Conservation (phyloP, 1,139 yeast species). For the Pneumocystis wakefieldiae region DNA sequence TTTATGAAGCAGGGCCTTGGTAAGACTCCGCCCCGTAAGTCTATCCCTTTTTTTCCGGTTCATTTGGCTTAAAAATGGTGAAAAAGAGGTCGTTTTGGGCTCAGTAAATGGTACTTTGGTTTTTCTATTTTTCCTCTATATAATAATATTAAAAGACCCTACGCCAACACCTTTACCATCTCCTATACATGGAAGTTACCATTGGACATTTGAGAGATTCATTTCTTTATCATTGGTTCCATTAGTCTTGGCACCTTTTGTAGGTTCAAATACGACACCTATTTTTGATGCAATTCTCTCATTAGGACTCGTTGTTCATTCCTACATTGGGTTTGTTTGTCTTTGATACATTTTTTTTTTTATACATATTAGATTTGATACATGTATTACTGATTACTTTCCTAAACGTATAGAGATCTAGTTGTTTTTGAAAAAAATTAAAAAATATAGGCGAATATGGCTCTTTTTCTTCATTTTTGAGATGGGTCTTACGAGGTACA, state of each 20-base stretch:
- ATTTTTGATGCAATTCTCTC: constrained; percentile 55
- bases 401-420: constrained; percentile 44
- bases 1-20: neutral
- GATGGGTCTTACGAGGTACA: constrained; percentile 52
- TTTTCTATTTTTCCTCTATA: neutral
- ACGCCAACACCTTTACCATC: neutral
- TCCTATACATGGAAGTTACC: constrained; percentile 60
- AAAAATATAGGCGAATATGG: constrained; percentile 36
- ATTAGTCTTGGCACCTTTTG: constrained; percentile 53
- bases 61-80: neutral
- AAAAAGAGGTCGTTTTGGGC: neutral
- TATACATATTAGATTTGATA: constrained; percentile 31
- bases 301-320: constrained; percentile 51
- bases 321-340: constrained; percentile 42
- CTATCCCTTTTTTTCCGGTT: neutral
- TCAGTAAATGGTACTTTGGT: neutral
- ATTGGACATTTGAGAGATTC: constrained; percentile 73
- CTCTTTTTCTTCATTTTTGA: constrained; percentile 46
- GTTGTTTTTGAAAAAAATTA: neutral
- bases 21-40: neutral
- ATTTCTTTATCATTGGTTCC: constrained; percentile 63
- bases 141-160: neutral
- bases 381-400: constrained; percentile 80
- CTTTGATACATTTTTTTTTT: neutral
- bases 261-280: constrained; percentile 49